Evolutionary conservation across 1,139 yeast genomes (phyloP), one percentile per base, ranked within the genome.

Genomic region (Yamadazyma triangularis): DNA sequence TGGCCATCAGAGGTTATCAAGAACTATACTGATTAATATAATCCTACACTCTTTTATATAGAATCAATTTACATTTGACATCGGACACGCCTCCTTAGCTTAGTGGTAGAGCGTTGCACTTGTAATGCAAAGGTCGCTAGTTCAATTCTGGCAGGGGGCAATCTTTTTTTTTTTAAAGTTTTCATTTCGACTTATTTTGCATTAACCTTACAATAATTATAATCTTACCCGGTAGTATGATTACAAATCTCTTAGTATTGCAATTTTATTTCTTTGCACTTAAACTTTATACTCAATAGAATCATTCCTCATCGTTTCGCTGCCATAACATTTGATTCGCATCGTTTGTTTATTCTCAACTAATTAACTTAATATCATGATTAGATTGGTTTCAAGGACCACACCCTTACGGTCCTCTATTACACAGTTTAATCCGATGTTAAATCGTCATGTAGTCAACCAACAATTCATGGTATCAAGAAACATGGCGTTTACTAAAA

Each of bases 81-180:
- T n/a, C n/a, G n/a, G n/a, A n/a, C 9, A 9, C 15, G 86, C 86
- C 86, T 70, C 73, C 70, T 80, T 81, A 81, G 89, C 88, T 81
- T 79, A 81, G 89, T 80, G 89, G 89, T 81, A 81, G 86, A 81
- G 89, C 89, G 88, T 79, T 80, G 87, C 88, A 81, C 88, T 80
- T 81, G 88, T 80, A 80, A 81, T 81, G 89, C 88, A 80, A 79
- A 80, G 89, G 85, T 81, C 89, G 83, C 84, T 79, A 82, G 88
- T 81, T 81, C 88, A 79, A 81, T 79, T 80, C 89, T 82, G 89
- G 85, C 84, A 80, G 76, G 82, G 66, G 87, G 87, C 87, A 79
- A 3, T 42, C 48, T 43, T 46, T 51, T 55, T 50, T 41, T 30
- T 26, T n/a, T n/a, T n/a, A n/a, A n/a, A n/a, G n/a, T n/a, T n/a